Evolutionary conservation across 2,329 filamentous ascomycete genomes (phyloP).

Genomic region (Dactylonectria estremocensis): DNA sequence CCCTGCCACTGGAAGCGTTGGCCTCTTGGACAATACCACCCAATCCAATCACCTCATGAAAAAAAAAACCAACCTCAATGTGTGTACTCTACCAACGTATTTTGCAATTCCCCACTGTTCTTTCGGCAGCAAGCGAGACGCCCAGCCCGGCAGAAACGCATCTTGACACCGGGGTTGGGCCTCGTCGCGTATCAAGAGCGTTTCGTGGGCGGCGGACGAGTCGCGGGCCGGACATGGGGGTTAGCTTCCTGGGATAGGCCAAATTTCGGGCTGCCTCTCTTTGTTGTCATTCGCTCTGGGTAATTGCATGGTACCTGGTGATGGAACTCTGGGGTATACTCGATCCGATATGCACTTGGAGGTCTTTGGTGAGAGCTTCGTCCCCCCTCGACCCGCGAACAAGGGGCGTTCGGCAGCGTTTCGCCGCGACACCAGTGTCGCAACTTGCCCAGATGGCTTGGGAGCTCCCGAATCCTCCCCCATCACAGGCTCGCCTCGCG

Average conservation of each 20-base stretch:
- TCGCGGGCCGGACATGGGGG: slow-evolving; percentile 8
- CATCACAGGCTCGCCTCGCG: too few species aligned
- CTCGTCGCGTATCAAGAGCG: slow-evolving; percentile 22
- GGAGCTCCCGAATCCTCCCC: too few species aligned
- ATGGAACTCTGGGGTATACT: neutral
- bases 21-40: neutral
- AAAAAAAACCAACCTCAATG: too few species aligned
- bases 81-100: neutral
- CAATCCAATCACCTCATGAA: neutral
- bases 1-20: neutral
- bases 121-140: slow-evolving; percentile 15
- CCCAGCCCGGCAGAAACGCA: neutral
- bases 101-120: neutral
- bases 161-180: slow-evolving; percentile 6
- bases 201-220: slow-evolving; percentile 26
- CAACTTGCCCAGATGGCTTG: neutral
- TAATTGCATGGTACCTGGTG: too few species aligned
- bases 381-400: neutral
- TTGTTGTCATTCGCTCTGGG: too few species aligned
- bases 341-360: neutral
- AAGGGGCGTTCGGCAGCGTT: slow-evolving; percentile 13
- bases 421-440: slow-evolving; percentile 17
- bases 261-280: too few species aligned
- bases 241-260: too few species aligned
- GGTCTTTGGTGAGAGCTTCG: neutral